Evolutionary conservation across 169 alveolate genomes (phyloP).

Genomic region (Cryptosporidium parvum): DNA sequence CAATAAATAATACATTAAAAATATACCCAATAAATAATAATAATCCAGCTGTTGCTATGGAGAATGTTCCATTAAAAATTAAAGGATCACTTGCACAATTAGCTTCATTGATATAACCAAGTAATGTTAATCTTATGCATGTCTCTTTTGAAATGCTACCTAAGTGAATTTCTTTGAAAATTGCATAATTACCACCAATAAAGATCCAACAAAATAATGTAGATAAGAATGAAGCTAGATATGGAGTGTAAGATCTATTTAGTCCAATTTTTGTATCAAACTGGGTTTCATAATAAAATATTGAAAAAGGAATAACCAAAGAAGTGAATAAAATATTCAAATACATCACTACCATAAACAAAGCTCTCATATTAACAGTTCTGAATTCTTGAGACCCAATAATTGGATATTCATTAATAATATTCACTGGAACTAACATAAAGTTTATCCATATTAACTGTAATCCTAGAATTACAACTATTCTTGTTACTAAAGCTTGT

Average conservation of each 20-base stretch:
- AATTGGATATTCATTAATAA: conserved; percentile 57
- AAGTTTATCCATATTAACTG: conserved; percentile 64
- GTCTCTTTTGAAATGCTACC: neutral
- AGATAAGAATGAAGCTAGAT: conserved; percentile 17
- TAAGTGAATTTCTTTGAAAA: conserved; percentile 25
- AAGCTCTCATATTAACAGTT: conserved; percentile 13
- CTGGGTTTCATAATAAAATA: conserved; percentile 48
- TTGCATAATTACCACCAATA: conserved; percentile 42
- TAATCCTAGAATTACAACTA: conserved; percentile 23
- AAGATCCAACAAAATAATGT: conserved; percentile 11
- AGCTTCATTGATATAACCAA: conserved; percentile 16
- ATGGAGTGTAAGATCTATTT: conserved; percentile 31
- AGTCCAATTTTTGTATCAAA: conserved; percentile 48
- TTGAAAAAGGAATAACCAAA: conserved; percentile 47
- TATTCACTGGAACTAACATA: conserved; percentile 49
- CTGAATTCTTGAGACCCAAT: conserved; percentile 16
- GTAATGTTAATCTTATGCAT: conserved; percentile 11
- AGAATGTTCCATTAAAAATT: conserved; percentile 11
- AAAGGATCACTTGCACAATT: neutral
- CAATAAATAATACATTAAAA: conserved; percentile 47
- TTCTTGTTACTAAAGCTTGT: conserved; percentile 32
- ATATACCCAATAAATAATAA: conserved; percentile 46
- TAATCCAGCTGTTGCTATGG: conserved; percentile 21
- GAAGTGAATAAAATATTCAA: conserved; percentile 25
- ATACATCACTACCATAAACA: conserved; percentile 21